Evolutionary conservation across 1,284 basidiomycete species (phyloP), one percentile per base, ranked within the genome.

Genomic region (Cryptococcus deneoformans): DNA sequence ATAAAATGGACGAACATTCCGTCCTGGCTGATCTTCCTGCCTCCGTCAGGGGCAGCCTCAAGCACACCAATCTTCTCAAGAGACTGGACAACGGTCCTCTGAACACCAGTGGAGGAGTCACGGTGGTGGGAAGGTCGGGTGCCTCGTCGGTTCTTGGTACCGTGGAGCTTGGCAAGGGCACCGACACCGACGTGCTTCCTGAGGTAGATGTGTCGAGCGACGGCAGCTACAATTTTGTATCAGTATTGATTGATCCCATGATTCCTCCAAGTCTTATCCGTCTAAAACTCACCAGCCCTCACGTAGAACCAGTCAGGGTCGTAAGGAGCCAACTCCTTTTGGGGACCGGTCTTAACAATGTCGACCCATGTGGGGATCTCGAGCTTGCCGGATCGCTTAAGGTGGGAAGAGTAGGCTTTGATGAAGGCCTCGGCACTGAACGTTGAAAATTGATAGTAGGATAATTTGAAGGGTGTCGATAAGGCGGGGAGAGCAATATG

Each of bases 291-390:
- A 94, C 93, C 93, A 80, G 94, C 90, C 72, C 95, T 92, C 77
- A 96, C 85, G 83, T 99, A 99, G 86, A 87, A 99, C 95, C 95
- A 99, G 81, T 99, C 96, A 53, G 92, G 90, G 81, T 99, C 93
- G 82, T 98, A 98, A 58, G 95, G 95, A 55, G 94, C 94, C 66
- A 95, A 91, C 83, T 99, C 95, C 83, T 98, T 98, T 86, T 85
- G 95, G 64, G 89, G 82, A 77, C 92, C 96, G 61, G 95, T 99
- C 85, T 99, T 99, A 80, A 99, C 95, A 73, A 97, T 85, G 81
- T 99, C 95, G 62, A 93, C 95, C 96, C 96, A 99, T 80, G 87
- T 89, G 71, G 95, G 95, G 68, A 99, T 91, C 83, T 99, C 95
- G 68, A 97, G 87, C 56, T 82, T 76, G 24, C 86, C 84, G 34